Conservation (phyloP, 192 early-diverging fungal genomes). For the Backusella liffmaniae region DNA sequence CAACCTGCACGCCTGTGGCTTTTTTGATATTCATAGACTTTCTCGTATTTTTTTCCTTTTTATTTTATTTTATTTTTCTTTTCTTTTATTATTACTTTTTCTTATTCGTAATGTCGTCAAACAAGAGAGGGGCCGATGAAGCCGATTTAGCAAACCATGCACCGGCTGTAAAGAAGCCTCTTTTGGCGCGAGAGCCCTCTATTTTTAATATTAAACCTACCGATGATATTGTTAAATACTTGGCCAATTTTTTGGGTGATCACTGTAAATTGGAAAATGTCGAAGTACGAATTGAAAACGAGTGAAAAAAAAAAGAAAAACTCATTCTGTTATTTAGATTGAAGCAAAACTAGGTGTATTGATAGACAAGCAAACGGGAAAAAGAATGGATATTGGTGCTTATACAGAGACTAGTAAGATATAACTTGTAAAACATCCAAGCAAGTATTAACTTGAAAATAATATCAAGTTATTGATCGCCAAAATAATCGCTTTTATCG, state of each 20-base stretch:
- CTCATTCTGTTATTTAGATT: constrained; percentile 51
- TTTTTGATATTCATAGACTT: not conserved
- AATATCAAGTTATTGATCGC: not conserved
- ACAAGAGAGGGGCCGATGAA: constrained; percentile 7
- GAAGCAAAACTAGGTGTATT: constrained; percentile 91
- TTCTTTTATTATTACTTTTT: not conserved
- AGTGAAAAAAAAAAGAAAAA: not conserved
- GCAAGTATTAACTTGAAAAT: not conserved
- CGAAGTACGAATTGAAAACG: constrained; percentile 40
- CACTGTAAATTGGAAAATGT: constrained; percentile 52
- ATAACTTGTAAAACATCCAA: not conserved
- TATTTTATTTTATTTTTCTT: not conserved
- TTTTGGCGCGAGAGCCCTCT: constrained; percentile 45
- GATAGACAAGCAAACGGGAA: constrained; percentile 60
- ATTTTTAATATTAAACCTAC: constrained; percentile 61
- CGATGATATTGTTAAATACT: constrained; percentile 60
- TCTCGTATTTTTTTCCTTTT: not conserved
- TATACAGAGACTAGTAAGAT: constrained; percentile 58
- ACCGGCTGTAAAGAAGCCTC: not conserved
- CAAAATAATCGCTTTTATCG: constrained; percentile 30
- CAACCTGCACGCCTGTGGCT: not conserved
- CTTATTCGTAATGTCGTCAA: not conserved
- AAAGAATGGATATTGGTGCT: constrained; percentile 65
- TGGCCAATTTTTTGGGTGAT: constrained; percentile 64
- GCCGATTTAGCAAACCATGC: not conserved